Percentiles rank a stretch among this genome's conserved stretches.
Conservation (phyloP, 805 yeast genomes). For the Ogataea parapolymorpha region DNA sequence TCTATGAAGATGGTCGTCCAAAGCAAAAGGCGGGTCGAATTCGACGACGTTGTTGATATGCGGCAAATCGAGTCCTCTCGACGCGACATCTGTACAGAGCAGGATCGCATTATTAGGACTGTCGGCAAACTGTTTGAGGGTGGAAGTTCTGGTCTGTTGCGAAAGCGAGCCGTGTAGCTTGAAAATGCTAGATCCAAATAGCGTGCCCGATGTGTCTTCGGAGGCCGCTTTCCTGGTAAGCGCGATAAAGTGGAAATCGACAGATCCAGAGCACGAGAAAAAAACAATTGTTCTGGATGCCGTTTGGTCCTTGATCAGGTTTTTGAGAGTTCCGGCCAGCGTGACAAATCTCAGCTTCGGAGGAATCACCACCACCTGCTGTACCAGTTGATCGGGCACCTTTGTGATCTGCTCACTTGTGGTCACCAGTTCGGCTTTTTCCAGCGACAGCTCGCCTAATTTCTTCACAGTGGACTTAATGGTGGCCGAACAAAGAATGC, state of each 20-base stretch:
- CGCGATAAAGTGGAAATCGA: conserved; percentile 82
- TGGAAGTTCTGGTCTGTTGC: conserved; percentile 78
- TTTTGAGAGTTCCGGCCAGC: conserved; percentile 61
- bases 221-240: conserved; percentile 45
- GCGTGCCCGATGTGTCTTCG: conserved; percentile 21
- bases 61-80: conserved; percentile 94
- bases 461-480: conserved; percentile 76
- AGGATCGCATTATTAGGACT: conserved; percentile 48
- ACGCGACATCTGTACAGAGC: conserved; percentile 96
- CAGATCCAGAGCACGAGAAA: conserved; percentile 94
- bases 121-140: conserved; percentile 60
- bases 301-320: conserved; percentile 35
- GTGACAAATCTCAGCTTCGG: conserved; percentile 88
- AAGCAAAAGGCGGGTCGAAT: conserved; percentile 90
- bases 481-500: conserved; percentile 92
- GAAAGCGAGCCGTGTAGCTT: conserved; percentile 89
- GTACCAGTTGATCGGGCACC: conserved; percentile 91
- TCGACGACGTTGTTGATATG: conserved; percentile 82
- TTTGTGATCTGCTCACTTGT: conserved; percentile 29
- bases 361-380: conserved; percentile 80
- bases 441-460: conserved; percentile 73
- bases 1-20: conserved; percentile 94
- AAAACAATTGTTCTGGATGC: conserved; percentile 70
- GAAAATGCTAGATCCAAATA: conserved; percentile 46
- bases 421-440: conserved; percentile 69